Base-by-base conservation (phyloP, 1,284 basidiomycete genomes). In the Rhodotorula sp. region DNA sequence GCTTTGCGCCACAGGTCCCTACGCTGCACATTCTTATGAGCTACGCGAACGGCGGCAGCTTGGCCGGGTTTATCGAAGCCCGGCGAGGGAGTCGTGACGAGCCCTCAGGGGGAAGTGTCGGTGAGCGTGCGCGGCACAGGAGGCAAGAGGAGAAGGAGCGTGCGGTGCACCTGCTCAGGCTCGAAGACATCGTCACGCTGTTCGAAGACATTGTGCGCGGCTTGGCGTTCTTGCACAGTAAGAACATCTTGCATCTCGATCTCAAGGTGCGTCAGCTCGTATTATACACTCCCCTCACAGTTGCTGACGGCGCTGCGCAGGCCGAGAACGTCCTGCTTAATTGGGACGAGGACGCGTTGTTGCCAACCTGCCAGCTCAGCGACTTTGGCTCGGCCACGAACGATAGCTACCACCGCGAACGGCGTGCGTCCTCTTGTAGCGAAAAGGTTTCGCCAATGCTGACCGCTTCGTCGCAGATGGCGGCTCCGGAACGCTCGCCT, bases 321-420 rank as follows among this genome's bases (percentile, higher is more conserved):
- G 77, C 76, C 0, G 77, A 76, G 47, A 78, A 78, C 61, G 76
- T 78, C 7, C 66, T 78, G 6, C 65, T 78, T 7, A 70, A 76
- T 46, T 76, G 73, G 67, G 71, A 71, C n/a, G 76, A 77, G 5
- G 71, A 74, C 15, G 68, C 64, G 1, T 61, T 76, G 1, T 53
- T 68, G 1, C 77, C 76, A 29, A 65, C 56, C 9, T 75, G 76
- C 57, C 73, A 77, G 62, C 57, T 77, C 52, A 64, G 55, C 51
- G 76, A 77, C 64, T 76, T 78, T 57, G 76, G 76, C 9, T 68
- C 68, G 46, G 67, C 69, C 9, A 73, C 71, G 30, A 54, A 56
- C 60, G 70, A 72, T 24, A 47, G 63, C n/a, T 75, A 62, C 36
- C 60, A 62, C 34, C 53, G 61, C 34, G 69, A 68, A 19, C 66